Conservation (phyloP, 2,329 filamentous ascomycete species). For the Colletotrichum abscissum region DNA sequence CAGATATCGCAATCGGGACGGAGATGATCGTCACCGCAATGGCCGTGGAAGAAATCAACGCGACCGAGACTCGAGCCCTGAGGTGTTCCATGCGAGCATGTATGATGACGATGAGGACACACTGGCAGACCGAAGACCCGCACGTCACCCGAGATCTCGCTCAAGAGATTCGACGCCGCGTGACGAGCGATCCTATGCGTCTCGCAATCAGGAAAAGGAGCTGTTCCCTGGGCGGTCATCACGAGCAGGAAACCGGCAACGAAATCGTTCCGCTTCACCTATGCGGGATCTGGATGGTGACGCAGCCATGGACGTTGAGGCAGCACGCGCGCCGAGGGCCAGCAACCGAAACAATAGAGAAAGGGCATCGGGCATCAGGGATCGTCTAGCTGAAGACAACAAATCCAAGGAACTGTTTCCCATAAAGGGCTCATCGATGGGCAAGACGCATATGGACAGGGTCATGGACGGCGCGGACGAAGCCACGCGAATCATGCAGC, state of each 20-base stretch:
- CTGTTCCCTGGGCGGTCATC: slow-evolving; percentile 64
- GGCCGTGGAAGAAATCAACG: slow-evolving; percentile 56
- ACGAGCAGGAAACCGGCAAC: slow-evolving; percentile 40
- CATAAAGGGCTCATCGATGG: slow-evolving; percentile 43
- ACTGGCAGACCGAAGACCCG: slow-evolving; percentile 42
- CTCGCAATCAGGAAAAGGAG: slow-evolving; percentile 67
- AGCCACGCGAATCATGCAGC: slow-evolving; percentile 41
- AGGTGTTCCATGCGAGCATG: slow-evolving; percentile 78
- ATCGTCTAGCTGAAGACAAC: slow-evolving; percentile 45
- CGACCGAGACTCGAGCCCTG: slow-evolving; percentile 56
- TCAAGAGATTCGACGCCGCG: slow-evolving; percentile 40
- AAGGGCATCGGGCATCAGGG: slow-evolving; percentile 47
- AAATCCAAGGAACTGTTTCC: slow-evolving; percentile 54
- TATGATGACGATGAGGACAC: slow-evolving; percentile 77
- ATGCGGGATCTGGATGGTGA: slow-evolving; percentile 55
- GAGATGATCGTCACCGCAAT: slow-evolving; percentile 46
- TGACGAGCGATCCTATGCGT: slow-evolving; percentile 42
- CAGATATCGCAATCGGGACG: slow-evolving; percentile 71
- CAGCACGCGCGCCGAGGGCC: slow-evolving; percentile 40
- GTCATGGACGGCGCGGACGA: slow-evolving; percentile 35
- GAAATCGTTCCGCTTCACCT: slow-evolving; percentile 66
- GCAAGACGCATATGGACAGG: slow-evolving; percentile 51
- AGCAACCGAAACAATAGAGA: slow-evolving; percentile 49
- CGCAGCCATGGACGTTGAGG: slow-evolving; percentile 47
- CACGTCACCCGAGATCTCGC: slow-evolving; percentile 47